phyloP scores from a whole-genome alignment of 1,139 yeast species.

The Chernovozyma sophiae-reginae region DNA sequence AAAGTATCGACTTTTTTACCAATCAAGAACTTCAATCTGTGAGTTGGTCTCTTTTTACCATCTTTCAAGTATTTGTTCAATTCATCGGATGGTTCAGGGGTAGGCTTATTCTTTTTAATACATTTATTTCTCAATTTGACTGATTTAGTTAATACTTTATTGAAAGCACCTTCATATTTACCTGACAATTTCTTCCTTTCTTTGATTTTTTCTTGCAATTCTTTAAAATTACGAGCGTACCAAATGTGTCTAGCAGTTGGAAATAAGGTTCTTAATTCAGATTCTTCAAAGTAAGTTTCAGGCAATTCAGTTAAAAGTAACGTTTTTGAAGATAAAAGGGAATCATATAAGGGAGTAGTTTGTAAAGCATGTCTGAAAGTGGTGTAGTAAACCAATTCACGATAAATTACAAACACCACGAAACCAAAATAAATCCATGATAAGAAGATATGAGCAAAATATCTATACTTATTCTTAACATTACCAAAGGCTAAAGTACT shows the following conservation, averaged over 20 bases:
- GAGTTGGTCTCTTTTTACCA: slow-evolving; percentile 67
- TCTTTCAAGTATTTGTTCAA: slow-evolving; percentile 49
- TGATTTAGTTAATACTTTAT: slow-evolving; percentile 52
- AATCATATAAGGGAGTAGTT: slow-evolving; percentile 69
- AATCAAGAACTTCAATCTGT: slow-evolving; percentile 50
- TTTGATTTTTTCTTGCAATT: slow-evolving; percentile 48
- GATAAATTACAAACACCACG: slow-evolving; percentile 58
- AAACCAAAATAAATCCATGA: slow-evolving; percentile 66
- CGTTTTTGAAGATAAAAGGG: slow-evolving; percentile 61
- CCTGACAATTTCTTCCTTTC: slow-evolving; percentile 52
- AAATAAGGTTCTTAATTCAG: slow-evolving; percentile 50
- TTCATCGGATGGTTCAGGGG: slow-evolving; percentile 57
- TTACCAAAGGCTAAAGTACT: slow-evolving; percentile 61
- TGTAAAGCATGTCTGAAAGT: slow-evolving; percentile 64
- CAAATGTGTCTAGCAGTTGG: slow-evolving; percentile 60
- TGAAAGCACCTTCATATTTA: slow-evolving; percentile 59
- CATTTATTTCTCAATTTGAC: slow-evolving; percentile 51
- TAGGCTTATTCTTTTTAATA: slow-evolving; percentile 51
- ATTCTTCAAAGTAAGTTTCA: slow-evolving; percentile 44
- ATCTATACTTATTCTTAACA: slow-evolving; percentile 56
- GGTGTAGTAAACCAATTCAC: slow-evolving; percentile 65
- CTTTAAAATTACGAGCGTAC: slow-evolving; percentile 58
- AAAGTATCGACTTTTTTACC: slow-evolving; percentile 88
- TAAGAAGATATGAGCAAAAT: slow-evolving; percentile 67
- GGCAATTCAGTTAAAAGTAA: slow-evolving; percentile 64